phyloP scores from a whole-genome alignment of 257 asterid genomes.

The Solanum medicagineum region DNA sequence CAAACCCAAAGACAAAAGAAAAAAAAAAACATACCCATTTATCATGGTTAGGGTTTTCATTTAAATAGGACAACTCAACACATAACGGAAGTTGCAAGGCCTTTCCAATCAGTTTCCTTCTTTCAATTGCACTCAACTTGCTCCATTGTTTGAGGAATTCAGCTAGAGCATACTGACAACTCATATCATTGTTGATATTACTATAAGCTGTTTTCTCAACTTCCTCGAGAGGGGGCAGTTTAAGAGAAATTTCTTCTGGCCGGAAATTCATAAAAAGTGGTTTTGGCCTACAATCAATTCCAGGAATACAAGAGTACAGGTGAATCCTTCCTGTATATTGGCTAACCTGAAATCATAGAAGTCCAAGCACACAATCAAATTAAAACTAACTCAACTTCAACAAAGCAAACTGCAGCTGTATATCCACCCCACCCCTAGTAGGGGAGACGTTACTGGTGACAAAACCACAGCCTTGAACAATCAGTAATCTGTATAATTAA shows the following conservation, averaged over 20 bases:
- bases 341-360: constrained; percentile 53
- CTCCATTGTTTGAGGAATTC: constrained; percentile 63
- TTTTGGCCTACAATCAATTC: constrained; percentile 63
- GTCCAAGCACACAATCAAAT: neutral
- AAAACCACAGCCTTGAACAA: neutral
- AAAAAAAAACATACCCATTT: constrained; percentile 39
- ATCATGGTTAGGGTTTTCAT: constrained; percentile 65
- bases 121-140: constrained; percentile 68
- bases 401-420: neutral
- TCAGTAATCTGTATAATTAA: neutral
- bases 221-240: constrained; percentile 10
- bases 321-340: constrained; percentile 90
- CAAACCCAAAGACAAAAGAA: neutral
- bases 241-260: constrained; percentile 58
- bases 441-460: neutral
- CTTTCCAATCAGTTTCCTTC: constrained; percentile 57
- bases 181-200: constrained; percentile 32
- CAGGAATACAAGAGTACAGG: constrained; percentile 66
- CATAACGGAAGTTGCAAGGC: constrained; percentile 83
- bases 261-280: constrained; percentile 80
- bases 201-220: constrained; percentile 17
- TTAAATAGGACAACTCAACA: constrained; percentile 64
- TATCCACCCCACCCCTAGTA: neutral
- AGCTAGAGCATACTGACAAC: constrained; percentile 34
- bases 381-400: neutral